Evolutionary conservation across 2,329 filamentous ascomycete genomes (phyloP), one percentile per base, ranked within the genome.

Genomic region (Myriosclerotinia scirpicola): DNA sequence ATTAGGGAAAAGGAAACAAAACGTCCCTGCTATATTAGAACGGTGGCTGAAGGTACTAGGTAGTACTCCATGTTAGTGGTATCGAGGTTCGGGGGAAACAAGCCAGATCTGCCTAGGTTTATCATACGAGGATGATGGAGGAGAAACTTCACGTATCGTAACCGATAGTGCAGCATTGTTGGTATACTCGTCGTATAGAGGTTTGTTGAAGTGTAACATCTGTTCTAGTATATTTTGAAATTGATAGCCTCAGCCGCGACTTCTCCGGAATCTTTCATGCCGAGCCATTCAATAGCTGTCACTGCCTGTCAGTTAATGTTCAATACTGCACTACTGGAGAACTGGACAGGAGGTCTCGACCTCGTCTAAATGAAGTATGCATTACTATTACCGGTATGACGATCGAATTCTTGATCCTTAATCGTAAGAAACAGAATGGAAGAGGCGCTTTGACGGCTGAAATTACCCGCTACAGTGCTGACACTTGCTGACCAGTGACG

Each of bases 401-500:
- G 36, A 62, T 62, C 46, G 34, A 40, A 42, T 52, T 62, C 44
- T 62, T 38, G 56, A 60, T 50, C 42, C 30, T 36, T 48, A 15
- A 30, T 62, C 34, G 44, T 30, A 54, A 54, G 26, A 40, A 42
- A 34, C 22, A 34, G 8, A 54, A 42, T 30, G 22, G 50, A 54
- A 30, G 38, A 30, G 60, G 60, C 48, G 60, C 42, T 54, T 62
- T 53, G 34, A 38, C 46, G 46, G n/a, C 46, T 62, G 34, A n/a
- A n/a, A 38, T 40, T 53, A 40, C 46, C 46, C n/a, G 46, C 59
- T 30, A 34, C n/a, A n/a, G 36, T 22, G 48, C 48, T 54, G 60
- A 63, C 48, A 63, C 60, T 63, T 42, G 59, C 46, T 42, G 36
- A n/a, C n/a, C n/a, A n/a, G n/a, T n/a, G n/a, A 62, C 59, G 36